A percentile compares a stretch with the other conserved stretches of the same genome.
These are phyloP conservation scores for Salix suchowensis DNA, from an alignment of 345 rosid species.

Conservation along the genomic window DNA sequence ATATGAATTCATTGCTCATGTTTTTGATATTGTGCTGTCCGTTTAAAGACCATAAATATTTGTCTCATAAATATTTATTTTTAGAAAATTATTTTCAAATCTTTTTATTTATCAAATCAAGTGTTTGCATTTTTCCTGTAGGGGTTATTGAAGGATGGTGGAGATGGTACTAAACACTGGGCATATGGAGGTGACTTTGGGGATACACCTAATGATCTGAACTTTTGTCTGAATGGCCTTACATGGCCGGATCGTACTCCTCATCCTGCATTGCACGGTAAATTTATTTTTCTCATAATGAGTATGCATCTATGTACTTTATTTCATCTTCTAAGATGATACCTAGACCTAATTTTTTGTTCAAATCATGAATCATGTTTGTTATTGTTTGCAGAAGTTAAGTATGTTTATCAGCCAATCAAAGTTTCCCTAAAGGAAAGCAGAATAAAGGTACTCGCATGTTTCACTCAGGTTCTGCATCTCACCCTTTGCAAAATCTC, in stretches of 20 bases:
- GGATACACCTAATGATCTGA: constrained; percentile 86
- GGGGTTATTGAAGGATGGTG: constrained; percentile 68
- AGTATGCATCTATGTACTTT: background rate
- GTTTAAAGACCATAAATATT: background rate
- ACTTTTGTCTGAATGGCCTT: constrained; percentile 90
- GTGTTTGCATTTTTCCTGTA: constrained; percentile 26
- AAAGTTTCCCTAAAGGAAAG: constrained; percentile 53
- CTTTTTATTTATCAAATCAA: background rate
- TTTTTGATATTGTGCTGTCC: no score
- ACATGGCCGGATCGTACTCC: constrained; percentile 93
- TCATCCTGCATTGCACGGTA: constrained; percentile 92
- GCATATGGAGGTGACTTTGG: constrained; percentile 99
- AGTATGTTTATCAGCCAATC: constrained; percentile 77
- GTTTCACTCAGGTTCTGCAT: constrained; percentile 7
- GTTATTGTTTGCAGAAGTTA: constrained; percentile 64
- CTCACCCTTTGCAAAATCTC: background rate
- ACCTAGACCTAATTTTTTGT: constrained; percentile 2
- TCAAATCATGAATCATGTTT: constrained; percentile 16
- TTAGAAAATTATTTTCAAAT: background rate
- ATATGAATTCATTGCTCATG: no score
- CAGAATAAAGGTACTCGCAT: constrained; percentile 47
- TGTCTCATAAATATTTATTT: background rate
- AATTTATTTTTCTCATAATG: constrained; percentile 10
- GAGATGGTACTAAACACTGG: constrained; percentile 73
- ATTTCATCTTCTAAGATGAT: background rate